Base-by-base conservation (phyloP, 345 rosid species). In the Populus tremula region DNA sequence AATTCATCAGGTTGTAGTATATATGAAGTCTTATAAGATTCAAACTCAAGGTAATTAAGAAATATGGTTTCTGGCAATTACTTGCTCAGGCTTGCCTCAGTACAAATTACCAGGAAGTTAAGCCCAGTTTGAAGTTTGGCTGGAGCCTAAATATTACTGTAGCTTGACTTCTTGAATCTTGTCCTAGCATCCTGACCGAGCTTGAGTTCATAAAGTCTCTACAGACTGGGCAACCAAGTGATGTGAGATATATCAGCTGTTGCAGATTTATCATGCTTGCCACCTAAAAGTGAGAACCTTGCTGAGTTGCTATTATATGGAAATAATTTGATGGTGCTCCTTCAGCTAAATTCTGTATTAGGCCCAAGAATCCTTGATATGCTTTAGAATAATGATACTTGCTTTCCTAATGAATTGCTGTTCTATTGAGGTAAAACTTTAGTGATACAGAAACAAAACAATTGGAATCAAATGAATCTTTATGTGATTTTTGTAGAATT, bases 391-490 rank as follows among this genome's bases (percentile, higher is more conserved):
- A 11, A 54, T 20, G 45, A 33, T 27, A 39, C 20, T 21, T 8
- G 4, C 13, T 71, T 71, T 53, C 74, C 50, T 10, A 25, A 49
- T 14, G 54, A 49, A 31, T 20, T 18, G 75, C 65, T 18, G 45
- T 71, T 70, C 49, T 47, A 70, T 45, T 59, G 54, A 27, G 63
- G 61, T 29, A 71, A 70, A 49, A 50, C 54, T 71, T 33, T 4
- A 33, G 36, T 4, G 36, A 33, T 33, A 33, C 36, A 33, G 36
- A 33, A 33, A 33, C 36, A 33, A 33, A 33, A 5, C 5, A 33
- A 33, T 33, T 33, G 36, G 36, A 33, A 33, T 33, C 4, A 33
- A 33, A 33, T 33, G 36, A 4, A 33, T 33, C 36, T 33, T 33
- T 33, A 33, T 0, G 36, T 33, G 5, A 33, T 33, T 33, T 33